phyloP scores from a whole-genome alignment of 2,329 filamentous ascomycete genomes.

The Sporothrix pallida region DNA sequence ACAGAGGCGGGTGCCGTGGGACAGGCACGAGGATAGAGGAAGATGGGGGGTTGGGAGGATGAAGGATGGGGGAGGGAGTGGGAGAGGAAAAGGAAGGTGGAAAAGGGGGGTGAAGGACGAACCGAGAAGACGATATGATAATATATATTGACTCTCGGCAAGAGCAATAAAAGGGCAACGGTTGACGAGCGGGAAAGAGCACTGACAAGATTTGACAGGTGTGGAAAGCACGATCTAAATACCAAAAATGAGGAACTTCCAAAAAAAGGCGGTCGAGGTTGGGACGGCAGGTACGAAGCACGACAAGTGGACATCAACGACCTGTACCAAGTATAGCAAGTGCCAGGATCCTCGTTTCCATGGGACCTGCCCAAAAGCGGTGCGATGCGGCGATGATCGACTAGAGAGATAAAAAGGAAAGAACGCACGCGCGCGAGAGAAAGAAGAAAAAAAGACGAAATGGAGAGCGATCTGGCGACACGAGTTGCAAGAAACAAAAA shows the following conservation, averaged over 20 bases:
- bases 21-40: background rate
- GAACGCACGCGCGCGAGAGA: too few relatives aligned
- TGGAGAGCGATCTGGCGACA: too few relatives aligned
- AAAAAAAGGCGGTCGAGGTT: background rate
- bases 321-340: too few relatives aligned
- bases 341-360: background rate
- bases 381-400: background rate
- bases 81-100: background rate
- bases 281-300: background rate
- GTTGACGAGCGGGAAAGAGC: slow-evolving; percentile 19
- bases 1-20: background rate
- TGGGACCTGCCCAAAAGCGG: slow-evolving; percentile 21
- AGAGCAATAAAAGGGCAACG: background rate
- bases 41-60: background rate
- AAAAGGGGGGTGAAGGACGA: slow-evolving; percentile 8
- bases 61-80: background rate
- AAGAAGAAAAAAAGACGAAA: too few relatives aligned
- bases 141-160: background rate
- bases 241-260: background rate
- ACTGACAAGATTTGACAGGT: background rate
- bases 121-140: background rate
- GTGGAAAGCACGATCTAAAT: background rate
- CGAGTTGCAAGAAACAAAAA: too few relatives aligned
- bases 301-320: too few relatives aligned
- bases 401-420: too few relatives aligned